phyloP scores from a whole-genome alignment of 2,329 filamentous ascomycete species.

The Colletotrichum falcatum region DNA sequence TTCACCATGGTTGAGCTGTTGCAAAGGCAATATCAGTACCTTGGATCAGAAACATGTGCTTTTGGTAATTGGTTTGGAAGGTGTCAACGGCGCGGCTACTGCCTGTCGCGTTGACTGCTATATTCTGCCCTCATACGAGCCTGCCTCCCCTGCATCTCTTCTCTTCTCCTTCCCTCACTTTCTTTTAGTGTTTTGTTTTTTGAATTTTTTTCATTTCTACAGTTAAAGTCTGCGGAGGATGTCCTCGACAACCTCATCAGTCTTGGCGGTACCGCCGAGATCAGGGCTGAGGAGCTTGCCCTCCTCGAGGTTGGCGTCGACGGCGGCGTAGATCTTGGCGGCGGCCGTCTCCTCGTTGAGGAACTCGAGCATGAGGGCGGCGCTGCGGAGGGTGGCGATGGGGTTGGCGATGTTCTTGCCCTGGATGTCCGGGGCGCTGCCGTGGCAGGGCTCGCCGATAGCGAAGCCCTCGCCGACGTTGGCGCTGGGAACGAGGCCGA shows the following conservation, averaged over 20 bases:
- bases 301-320: constrained; percentile 90
- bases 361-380: constrained; percentile 97
- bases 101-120: constrained; percentile 29
- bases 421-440: constrained; percentile 94
- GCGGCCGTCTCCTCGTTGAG: constrained; percentile 88
- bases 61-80: constrained; percentile 27
- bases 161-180: background rate
- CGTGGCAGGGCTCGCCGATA: constrained; percentile 98
- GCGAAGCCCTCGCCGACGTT: constrained; percentile 96
- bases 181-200: too few species aligned
- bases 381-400: constrained; percentile 91
- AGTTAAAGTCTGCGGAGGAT: constrained; percentile 86
- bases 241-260: constrained; percentile 87
- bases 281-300: constrained; percentile 88
- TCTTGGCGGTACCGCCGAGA: constrained; percentile 87
- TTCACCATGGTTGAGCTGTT: background rate
- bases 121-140: constrained; percentile 26
- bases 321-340: constrained; percentile 88
- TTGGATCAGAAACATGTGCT: constrained; percentile 26
- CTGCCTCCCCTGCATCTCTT: background rate
- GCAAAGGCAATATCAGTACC: background rate
- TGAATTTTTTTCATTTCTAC: constrained; percentile 1
- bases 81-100: background rate
- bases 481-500: constrained; percentile 93
- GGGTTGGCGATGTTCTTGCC: constrained; percentile 94